Percentiles rank a stretch among this genome's conserved stretches.
phyloP scores from a whole-genome alignment of 1,284 basidiomycete species.

The Heterobasidion annosum region DNA sequence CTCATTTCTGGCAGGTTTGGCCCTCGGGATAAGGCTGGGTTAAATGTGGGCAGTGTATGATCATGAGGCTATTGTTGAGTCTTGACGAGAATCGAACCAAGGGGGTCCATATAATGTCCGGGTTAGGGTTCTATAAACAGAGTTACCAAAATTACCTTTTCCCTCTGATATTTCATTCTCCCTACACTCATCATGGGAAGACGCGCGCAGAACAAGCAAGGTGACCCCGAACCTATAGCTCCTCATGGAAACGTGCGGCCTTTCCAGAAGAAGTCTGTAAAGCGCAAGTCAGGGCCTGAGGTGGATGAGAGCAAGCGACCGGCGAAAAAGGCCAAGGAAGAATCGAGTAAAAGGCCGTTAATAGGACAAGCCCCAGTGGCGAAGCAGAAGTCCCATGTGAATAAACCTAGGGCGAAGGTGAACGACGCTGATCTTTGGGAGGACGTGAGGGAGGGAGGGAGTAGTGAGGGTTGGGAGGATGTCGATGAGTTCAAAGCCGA shows the following conservation, averaged over 20 bases:
- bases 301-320: constrained; percentile 37
- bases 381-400: constrained; percentile 13
- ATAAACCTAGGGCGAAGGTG: constrained; percentile 14
- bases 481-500: constrained; percentile 32
- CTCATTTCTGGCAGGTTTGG: constrained; percentile 65
- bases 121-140: too few relatives aligned
- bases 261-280: constrained; percentile 53
- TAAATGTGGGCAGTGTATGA: constrained; percentile 4
- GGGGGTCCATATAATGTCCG: too few relatives aligned
- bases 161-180: too few relatives aligned
- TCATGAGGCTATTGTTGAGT: not conserved
- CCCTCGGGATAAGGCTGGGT: constrained; percentile 54
- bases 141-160: too few relatives aligned
- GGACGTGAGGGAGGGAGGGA: constrained; percentile 21
- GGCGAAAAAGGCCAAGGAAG: constrained; percentile 50
- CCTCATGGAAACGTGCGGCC: constrained; percentile 23
- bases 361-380: constrained; percentile 10
- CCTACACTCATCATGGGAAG: constrained; percentile 61
- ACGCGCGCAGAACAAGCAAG: constrained; percentile 88
- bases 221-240: constrained; percentile 55
- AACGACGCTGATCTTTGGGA: constrained; percentile 14
- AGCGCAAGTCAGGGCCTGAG: constrained; percentile 59
- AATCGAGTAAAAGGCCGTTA: constrained; percentile 14
- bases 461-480: constrained; percentile 53
- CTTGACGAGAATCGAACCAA: not conserved